Evolutionary conservation across 1,284 basidiomycete species (phyloP), one percentile per base, ranked within the genome.

Genomic region (Trichosporon inkin): DNA sequence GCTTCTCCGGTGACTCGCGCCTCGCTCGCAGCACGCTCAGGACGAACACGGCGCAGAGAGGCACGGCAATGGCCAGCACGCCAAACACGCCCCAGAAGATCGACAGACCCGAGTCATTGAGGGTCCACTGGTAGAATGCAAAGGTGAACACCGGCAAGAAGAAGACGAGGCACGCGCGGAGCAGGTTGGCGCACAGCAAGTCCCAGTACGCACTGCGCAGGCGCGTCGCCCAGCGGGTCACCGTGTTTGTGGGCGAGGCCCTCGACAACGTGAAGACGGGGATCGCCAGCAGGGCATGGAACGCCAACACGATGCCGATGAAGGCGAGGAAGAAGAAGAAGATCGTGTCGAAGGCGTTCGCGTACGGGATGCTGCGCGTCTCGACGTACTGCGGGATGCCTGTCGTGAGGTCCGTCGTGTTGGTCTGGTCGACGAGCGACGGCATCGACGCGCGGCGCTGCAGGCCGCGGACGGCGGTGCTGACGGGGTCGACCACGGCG

Each of bases 91-190:
- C 81, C 49, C 90, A 76, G 71, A 92, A 81, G 51, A 86, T 79
- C 0, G 91, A 84, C 1, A 92, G 81, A 85, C 88, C 90, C 0
- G 90, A 92, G 74, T 94, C 90, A 61, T 84, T 32, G 61, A 95
- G 81, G 0, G 87, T 88, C 89, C 91, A 95, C 73, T 95, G 92
- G 77, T 88, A 91, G 71, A 95, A 85, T 7, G 84, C 80, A 69
- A 95, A 90, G 61, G 88, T 83, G 65, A 85, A 78, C 58, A 92
- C 78, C 8, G 92, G 92, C 53, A 84, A 79, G 63, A 86, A 80
- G 36, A 82, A 79, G 54, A 88, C 77, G 22, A 92, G 74, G 20
- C 81, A 84, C 86, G 77, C 37, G 19, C 80, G 65, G 20, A 81
- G 67, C 6, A 71, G 71, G 58, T 79, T 79, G 10, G 78, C 77